Percentiles rank a stretch among this genome's conserved stretches.
Conservation (phyloP, 1,284 basidiomycete species). For the Schizopora paradoxa region DNA sequence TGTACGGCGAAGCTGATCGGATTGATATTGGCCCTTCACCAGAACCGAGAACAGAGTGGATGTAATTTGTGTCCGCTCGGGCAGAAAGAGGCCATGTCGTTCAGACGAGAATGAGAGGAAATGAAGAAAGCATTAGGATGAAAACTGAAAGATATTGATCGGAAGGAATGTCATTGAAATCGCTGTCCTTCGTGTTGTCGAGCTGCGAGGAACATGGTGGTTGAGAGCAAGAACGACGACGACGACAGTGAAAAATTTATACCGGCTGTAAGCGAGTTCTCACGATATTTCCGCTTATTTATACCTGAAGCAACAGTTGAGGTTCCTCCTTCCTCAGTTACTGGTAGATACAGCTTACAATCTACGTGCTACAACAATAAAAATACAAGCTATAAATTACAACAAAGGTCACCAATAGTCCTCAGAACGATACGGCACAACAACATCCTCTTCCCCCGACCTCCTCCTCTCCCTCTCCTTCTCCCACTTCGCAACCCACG, state of each 20-base stretch:
- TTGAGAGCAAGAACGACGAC: no score
- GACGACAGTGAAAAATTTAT: no score
- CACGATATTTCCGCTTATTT: no score
- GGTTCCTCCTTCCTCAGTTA: no score
- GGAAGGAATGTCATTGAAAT: no score
- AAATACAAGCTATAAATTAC: background rate
- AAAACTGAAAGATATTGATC: slow-evolving; percentile 1
- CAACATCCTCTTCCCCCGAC: slow-evolving; percentile 34
- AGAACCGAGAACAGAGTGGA: slow-evolving; percentile 68
- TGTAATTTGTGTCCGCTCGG: slow-evolving; percentile 51
- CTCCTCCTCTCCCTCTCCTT: slow-evolving; percentile 64
- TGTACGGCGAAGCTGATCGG: slow-evolving; percentile 20
- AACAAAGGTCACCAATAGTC: slow-evolving; percentile 15
- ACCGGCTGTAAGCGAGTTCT: no score
- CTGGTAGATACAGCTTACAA: background rate
- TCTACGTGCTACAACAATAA: background rate
- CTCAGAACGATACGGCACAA: slow-evolving; percentile 6
- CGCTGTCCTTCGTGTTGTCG: no score
- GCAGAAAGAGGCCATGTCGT: slow-evolving; percentile 57
- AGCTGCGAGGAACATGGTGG: no score
- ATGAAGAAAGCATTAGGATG: no score
- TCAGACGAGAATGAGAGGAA: background rate
- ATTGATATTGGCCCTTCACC: slow-evolving; percentile 58
- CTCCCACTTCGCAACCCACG: slow-evolving; percentile 86
- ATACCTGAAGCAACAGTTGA: no score